These are phyloP conservation scores for Pharus latifolius DNA, from an alignment of 176 grass and related monocot genomes.

Conservation along the genomic window DNA sequence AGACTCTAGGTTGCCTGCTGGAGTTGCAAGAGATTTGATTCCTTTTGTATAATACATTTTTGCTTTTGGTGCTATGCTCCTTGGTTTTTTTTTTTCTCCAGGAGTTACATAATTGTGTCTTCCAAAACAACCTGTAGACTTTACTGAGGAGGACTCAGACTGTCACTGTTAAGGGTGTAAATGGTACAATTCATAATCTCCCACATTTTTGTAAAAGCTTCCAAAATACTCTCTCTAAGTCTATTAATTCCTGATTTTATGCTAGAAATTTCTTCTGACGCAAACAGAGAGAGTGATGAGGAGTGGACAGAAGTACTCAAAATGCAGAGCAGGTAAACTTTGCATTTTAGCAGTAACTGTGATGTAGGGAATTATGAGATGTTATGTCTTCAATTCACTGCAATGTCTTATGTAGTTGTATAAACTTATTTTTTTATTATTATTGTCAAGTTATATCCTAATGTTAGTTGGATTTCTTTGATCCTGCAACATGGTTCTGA, in stretches of 20 bases:
- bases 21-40: conserved; percentile 75
- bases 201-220: neutral
- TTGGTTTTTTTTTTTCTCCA: neutral
- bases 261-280: conserved; percentile 24
- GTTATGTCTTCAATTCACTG: neutral
- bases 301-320: conserved; percentile 67
- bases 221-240: neutral
- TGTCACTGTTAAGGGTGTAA: conserved; percentile 10
- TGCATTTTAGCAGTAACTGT: neutral
- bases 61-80: neutral
- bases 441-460: neutral
- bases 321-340: conserved; percentile 53
- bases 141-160: conserved; percentile 66
- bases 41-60: neutral
- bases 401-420: neutral
- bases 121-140: conserved; percentile 38
- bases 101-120: neutral
- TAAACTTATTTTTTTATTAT: neutral
- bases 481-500: neutral
- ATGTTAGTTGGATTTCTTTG: neutral
- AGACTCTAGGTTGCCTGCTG: conserved; percentile 54
- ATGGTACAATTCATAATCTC: neutral
- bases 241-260: conserved; percentile 2
- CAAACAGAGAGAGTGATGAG: conserved; percentile 35
- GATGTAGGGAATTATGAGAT: neutral